These are phyloP conservation scores for Abortiporus biennis DNA, from an alignment of 1,284 basidiomycete genomes.

Conservation along the genomic window DNA sequence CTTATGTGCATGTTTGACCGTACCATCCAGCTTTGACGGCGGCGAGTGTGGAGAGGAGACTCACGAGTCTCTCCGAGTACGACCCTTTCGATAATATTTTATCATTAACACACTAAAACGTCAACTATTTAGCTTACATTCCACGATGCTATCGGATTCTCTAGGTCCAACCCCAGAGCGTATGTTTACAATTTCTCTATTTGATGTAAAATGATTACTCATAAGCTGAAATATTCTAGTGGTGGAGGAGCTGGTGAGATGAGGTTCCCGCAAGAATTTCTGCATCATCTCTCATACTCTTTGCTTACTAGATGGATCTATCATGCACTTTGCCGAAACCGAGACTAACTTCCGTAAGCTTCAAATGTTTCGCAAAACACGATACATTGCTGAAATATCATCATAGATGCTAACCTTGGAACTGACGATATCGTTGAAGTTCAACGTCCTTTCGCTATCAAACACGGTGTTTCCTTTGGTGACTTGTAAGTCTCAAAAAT, in stretches of 20 bases:
- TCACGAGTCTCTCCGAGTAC: constrained; percentile 1
- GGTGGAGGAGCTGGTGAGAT: constrained; percentile 4
- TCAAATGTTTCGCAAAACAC: not conserved
- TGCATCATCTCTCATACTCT: not conserved
- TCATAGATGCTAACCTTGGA: constrained; percentile 4
- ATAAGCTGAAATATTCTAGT: not conserved
- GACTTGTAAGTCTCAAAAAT: constrained; percentile 1
- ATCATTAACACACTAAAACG: no score
- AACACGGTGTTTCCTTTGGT: constrained; percentile 5
- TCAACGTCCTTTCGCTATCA: constrained; percentile 5
- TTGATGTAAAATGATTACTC: not conserved
- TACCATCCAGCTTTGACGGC: not conserved
- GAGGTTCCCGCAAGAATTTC: no score
- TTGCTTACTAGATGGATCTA: constrained; percentile 3
- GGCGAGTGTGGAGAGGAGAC: constrained; percentile 1
- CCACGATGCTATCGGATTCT: constrained; percentile 6
- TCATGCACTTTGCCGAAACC: constrained; percentile 4
- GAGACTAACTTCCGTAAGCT: constrained; percentile 2
- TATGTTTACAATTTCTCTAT: not conserved
- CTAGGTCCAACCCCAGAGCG: not conserved
- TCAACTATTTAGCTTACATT: constrained; percentile 4
- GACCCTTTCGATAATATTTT: no score
- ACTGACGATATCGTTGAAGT: constrained; percentile 4
- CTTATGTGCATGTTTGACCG: not conserved
- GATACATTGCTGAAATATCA: not conserved